A percentile compares a stretch with the other conserved stretches of the same genome.
Evolutionary conservation across 129 eudicot species (phyloP).

Genomic region (Cynara cardunculus): DNA sequence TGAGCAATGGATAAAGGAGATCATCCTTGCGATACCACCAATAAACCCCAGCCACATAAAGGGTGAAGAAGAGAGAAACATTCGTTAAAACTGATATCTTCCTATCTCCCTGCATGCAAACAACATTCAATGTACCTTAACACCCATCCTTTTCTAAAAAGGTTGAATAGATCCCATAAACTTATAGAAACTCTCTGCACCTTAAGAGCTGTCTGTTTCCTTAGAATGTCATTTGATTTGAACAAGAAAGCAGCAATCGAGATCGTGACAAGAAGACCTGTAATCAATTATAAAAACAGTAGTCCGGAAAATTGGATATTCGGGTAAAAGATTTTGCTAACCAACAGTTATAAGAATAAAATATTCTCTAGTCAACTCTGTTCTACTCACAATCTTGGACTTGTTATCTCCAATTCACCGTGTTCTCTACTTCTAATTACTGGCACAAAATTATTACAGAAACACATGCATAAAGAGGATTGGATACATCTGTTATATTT

Average conservation of each 20-base stretch:
- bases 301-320: background rate
- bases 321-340: no score
- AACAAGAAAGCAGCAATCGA: constrained; percentile 68
- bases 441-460: no score
- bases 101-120: constrained; percentile 67
- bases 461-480: no score
- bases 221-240: constrained; percentile 68
- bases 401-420: no score
- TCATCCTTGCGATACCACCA: constrained; percentile 61
- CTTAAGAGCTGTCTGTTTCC: constrained; percentile 74
- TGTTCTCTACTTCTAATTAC: no score
- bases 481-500: no score
- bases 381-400: no score
- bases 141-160: background rate
- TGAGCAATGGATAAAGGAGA: constrained; percentile 48
- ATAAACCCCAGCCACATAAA: constrained; percentile 52
- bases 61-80: constrained; percentile 31
- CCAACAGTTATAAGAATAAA: background rate
- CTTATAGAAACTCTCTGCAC: constrained; percentile 14
- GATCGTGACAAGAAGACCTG: constrained; percentile 62
- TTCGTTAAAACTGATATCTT: constrained; percentile 41
- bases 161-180: background rate
- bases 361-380: background rate
- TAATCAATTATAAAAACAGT: background rate
- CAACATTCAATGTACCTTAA: background rate